Evolutionary conservation across 148 eudicot species (phyloP), one percentile per base, ranked within the genome.

Genomic region (Pharnaceum exiguum): DNA sequence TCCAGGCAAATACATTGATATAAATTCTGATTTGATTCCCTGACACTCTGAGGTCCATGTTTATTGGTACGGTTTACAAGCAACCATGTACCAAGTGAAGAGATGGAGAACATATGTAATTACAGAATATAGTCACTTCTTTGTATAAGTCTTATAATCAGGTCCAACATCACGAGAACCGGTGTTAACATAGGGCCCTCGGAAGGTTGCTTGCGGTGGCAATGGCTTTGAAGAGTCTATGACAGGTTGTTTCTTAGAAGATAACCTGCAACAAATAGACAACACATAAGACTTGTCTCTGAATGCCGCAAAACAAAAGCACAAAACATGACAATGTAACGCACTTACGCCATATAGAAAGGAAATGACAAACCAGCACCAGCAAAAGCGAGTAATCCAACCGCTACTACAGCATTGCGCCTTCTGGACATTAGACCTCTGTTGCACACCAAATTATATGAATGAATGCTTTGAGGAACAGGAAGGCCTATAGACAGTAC

Each of bases 141-240:
- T 85, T 3, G 84, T 44, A 66, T 85, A 88, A 45, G 76, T 77
- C 62, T 65, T 81, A 44, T 77, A 56, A 33, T 91, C 98, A 31
- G 98, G 98, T 68, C 98, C 98, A 66, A 91, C 60, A 57, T 91
- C 98, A 32, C 88, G 94, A 44, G 98, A 91, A 25, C 98, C 98
- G 1, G 96, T 88, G 74, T 91, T 91, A 17, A 91, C 56, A 45
- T 91, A 91, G 51, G 98, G 98, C 43, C 98, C 98, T 62, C 98
- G 75, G 46, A 91, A 91, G 67, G 98, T 91, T 27, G 98, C 98
- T 65, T 91, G 98, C 16, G 98, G 98, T 39, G 98, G 96, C 53
- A 91, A 73, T 40, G 97, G 71, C 85, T 85, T 91, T 53, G 97
- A 78, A 5, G 96, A 87, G 66, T 91, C 96, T 45, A 91, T 91